Base-by-base conservation (phyloP, 331 rosid genomes). In the Rhamnella rubrinervis region DNA sequence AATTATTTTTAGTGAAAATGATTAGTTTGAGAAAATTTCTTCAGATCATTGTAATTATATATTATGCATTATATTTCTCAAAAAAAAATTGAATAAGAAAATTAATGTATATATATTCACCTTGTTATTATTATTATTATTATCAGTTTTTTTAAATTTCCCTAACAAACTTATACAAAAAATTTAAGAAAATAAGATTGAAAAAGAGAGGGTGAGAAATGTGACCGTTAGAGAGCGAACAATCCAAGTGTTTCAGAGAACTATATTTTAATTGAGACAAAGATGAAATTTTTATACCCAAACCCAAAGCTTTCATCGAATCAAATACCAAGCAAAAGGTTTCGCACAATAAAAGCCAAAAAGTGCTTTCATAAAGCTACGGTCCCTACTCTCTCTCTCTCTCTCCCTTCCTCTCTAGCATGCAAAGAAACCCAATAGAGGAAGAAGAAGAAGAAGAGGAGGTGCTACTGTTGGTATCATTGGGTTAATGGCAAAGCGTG, bases 161-260 rank as follows among this genome's bases (percentile, higher is more conserved):
- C 31, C 35, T 31, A 31, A 31, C 35, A 31, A 31, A 31, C 35
- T 31, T 31, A 4, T 3, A n/a, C n/a, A 31, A 31, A 31, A 31
- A 31, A 31, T 31, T 31, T 3, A 3, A 31, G 35, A 31, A 31
- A 31, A 31, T 31, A 31, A 31, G 35, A 31, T 4, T 6, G 35
- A 31, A 31, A 31, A 31, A 31, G 5, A 31, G 35, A 31, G 35
- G 13, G 50, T 67, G 38, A 72, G 70, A 80, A 83, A 83, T 87
- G 55, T 76, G 81, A 85, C 87, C 89, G 86, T 83, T 81, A 60
- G 55, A 75, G 80, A 60, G 61, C 18, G 21, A 67, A 46, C 68
- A 56, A 70, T 4, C 58, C 78, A 67, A 68, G 72, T 70, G 65
- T 40, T 75, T 78, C 80, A 78, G 47, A 55, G 55, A 59, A 26